phyloP scores from a whole-genome alignment of 2,329 filamentous ascomycete species.

The Tricladium varicosporioides region DNA sequence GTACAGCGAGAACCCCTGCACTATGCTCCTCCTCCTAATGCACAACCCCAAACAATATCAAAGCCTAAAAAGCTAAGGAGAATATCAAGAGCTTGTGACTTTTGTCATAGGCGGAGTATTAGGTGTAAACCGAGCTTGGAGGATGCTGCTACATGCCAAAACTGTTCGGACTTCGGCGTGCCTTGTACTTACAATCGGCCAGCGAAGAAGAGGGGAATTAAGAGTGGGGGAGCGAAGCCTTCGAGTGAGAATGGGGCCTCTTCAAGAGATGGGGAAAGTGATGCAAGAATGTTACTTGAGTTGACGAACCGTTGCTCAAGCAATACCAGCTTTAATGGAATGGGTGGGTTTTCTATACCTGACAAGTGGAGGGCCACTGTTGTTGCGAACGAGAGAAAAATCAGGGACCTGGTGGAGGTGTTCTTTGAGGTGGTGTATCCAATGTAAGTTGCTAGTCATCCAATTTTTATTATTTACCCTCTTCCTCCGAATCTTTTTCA shows the following conservation, averaged over 20 bases:
- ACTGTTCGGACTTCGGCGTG: conserved; percentile 48
- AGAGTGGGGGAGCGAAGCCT: conserved; percentile 2
- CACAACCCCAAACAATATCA: conserved; percentile 2
- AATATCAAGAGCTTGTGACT: conserved; percentile 38
- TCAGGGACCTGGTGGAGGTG: conserved; percentile 45
- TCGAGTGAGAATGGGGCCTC: not conserved
- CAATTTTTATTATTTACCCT: not conserved
- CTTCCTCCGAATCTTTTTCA: too few relatives aligned
- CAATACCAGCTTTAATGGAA: conserved; percentile 5
- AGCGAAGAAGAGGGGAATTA: conserved; percentile 38
- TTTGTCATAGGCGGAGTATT: conserved; percentile 48
- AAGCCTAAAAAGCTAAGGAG: conserved; percentile 6
- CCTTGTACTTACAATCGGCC: conserved; percentile 48
- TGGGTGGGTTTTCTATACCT: not conserved
- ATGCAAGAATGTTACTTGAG: conserved; percentile 4
- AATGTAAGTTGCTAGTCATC: conserved; percentile 34
- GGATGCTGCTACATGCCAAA: conserved; percentile 43
- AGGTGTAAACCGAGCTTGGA: conserved; percentile 40
- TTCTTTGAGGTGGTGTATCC: conserved; percentile 55
- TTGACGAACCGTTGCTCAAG: not conserved
- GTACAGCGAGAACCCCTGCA: not conserved
- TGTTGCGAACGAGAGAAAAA: conserved; percentile 35
- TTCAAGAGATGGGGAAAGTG: conserved; percentile 1
- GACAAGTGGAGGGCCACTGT: conserved; percentile 11
- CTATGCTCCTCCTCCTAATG: not conserved